phyloP scores from a whole-genome alignment of 1,139 yeast species.

The Diutina pseudorugosa region DNA sequence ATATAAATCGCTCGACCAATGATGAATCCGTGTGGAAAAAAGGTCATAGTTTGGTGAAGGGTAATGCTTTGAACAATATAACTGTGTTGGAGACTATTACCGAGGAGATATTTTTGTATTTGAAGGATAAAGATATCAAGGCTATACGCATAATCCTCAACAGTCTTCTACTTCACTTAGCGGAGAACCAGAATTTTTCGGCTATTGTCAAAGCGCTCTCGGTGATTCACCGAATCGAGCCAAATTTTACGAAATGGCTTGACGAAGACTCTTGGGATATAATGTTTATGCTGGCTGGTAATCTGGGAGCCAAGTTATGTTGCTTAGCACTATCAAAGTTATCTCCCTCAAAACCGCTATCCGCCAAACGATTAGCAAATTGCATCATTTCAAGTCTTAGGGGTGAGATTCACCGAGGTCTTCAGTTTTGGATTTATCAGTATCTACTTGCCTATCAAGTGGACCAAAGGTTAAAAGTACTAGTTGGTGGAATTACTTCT shows the following conservation, averaged over 20 bases:
- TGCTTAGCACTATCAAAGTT: conserved; percentile 16
- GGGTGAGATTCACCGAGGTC: conserved; percentile 12
- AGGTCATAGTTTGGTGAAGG: background rate
- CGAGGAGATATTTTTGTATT: background rate
- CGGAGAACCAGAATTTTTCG: conserved; percentile 23
- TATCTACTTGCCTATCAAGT: conserved; percentile 11
- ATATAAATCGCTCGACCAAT: background rate
- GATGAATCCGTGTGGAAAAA: background rate
- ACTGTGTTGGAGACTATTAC: background rate
- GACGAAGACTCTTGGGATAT: conserved; percentile 21
- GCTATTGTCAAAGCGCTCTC: conserved; percentile 17
- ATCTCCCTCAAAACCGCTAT: conserved; percentile 10
- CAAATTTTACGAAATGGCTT: conserved; percentile 14
- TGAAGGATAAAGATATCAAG: conserved; percentile 14
- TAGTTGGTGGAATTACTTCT: conserved; percentile 12
- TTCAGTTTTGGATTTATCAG: conserved; percentile 16
- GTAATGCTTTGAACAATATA: background rate
- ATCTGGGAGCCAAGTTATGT: conserved; percentile 17
- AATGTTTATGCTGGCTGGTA: conserved; percentile 17
- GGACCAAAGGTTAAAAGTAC: conserved; percentile 1
- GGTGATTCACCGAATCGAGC: conserved; percentile 9
- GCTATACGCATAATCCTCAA: conserved; percentile 18
- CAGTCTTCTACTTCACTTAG: conserved; percentile 26
- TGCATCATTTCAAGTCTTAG: conserved; percentile 19
- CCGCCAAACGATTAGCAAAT: conserved; percentile 10